Conservation (phyloP, 345 rosid species). For the Aurinia saxatilis region DNA sequence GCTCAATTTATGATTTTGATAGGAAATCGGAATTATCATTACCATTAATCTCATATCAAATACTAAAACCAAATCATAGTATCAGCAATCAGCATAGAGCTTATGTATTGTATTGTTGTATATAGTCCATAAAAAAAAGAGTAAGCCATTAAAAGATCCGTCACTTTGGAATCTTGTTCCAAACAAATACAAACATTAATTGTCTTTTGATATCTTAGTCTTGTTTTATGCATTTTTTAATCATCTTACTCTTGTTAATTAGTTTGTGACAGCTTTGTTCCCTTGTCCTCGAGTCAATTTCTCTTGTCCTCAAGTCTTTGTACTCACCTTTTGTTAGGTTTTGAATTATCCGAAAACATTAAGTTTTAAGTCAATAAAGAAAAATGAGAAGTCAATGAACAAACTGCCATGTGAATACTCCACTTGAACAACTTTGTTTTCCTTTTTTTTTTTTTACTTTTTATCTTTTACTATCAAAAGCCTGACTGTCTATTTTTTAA, state of each 20-base stretch:
- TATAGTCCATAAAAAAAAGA: neutral
- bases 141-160: conserved; percentile 3
- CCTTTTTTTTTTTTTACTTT: neutral
- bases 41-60: no score
- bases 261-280: conserved; percentile 23
- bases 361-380: conserved; percentile 18
- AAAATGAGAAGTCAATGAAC: conserved; percentile 28
- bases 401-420: conserved; percentile 27
- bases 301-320: conserved; percentile 25
- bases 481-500: neutral
- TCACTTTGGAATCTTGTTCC: conserved; percentile 16
- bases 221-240: neutral
- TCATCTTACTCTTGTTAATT: conserved; percentile 9
- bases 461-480: conserved; percentile 12
- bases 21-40: no score
- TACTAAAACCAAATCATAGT: no score
- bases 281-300: conserved; percentile 24
- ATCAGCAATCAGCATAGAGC: neutral
- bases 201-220: conserved; percentile 18
- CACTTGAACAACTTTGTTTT: conserved; percentile 4
- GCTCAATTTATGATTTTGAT: no score
- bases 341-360: conserved; percentile 15
- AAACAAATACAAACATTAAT: conserved; percentile 24
- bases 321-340: conserved; percentile 28
- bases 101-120: neutral